phyloP scores from a whole-genome alignment of 164 flowering plant species.

The Protea cynaroides region DNA sequence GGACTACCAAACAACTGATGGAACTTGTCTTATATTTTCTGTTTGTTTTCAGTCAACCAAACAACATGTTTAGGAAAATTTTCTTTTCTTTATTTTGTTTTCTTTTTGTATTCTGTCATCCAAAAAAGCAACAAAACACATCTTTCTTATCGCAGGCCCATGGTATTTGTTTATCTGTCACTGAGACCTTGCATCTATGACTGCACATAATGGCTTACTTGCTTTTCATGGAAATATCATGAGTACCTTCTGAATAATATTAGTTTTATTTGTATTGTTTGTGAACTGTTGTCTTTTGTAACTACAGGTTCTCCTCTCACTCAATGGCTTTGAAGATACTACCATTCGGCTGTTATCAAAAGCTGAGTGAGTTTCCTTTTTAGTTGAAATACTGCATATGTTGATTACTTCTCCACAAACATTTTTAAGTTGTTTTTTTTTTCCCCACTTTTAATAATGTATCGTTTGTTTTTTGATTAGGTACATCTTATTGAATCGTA shows the following conservation, averaged over 20 bases:
- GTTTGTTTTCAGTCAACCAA: no score
- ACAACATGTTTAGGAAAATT: no score
- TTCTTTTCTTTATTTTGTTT: no score
- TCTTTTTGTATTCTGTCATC: no score
- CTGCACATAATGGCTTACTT: no score
- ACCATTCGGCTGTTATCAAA: conserved; percentile 56
- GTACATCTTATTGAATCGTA: conserved; percentile 44
- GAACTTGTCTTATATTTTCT: no score
- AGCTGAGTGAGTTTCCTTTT: conserved; percentile 53
- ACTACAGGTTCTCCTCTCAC: conserved; percentile 60
- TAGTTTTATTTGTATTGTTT: neutral
- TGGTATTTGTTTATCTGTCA: no score
- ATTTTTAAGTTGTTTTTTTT: neutral
- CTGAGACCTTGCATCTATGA: no score
- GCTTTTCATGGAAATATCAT: no score
- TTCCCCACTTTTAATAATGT: conserved; percentile 5
- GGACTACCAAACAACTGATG: no score
- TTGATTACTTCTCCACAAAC: neutral
- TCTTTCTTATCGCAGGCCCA: no score
- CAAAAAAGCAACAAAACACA: no score
- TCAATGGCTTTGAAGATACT: conserved; percentile 54
- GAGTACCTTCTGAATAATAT: neutral
- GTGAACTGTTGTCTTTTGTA: conserved; percentile 2
- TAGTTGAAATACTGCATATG: conserved; percentile 2
- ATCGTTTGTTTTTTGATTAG: conserved; percentile 31